Conservation (phyloP, 2,329 filamentous ascomycete species). For the Bertia moriformis region DNA sequence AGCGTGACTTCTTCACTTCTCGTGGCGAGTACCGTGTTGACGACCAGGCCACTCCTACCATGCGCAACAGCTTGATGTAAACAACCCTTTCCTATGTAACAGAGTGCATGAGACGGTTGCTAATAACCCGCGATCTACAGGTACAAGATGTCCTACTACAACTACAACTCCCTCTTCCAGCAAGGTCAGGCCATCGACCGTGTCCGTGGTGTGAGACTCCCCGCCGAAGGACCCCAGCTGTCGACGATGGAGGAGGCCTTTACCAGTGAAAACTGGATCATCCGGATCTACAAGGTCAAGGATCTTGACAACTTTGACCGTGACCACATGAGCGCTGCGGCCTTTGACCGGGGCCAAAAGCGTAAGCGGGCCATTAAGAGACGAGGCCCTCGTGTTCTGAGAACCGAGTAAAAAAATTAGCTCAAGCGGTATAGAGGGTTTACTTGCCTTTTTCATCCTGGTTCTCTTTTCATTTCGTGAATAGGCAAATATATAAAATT, state of each 20-base stretch:
- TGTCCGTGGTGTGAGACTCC: slow-evolving; percentile 68
- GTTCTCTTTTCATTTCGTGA: no score
- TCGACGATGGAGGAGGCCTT: slow-evolving; percentile 91
- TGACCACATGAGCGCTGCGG: slow-evolving; percentile 57
- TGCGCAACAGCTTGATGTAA: slow-evolving; percentile 99
- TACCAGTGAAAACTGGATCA: slow-evolving; percentile 99
- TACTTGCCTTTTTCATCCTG: no score
- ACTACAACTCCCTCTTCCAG: slow-evolving; percentile 84
- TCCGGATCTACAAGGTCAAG: slow-evolving; percentile 99
- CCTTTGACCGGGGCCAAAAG: slow-evolving; percentile 69
- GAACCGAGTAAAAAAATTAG: slow-evolving; percentile 47
- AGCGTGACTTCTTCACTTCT: slow-evolving; percentile 86
- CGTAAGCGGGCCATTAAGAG: slow-evolving; percentile 67
- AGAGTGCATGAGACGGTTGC: no score
- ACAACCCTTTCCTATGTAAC: slow-evolving; percentile 15
- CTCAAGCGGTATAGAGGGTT: no score
- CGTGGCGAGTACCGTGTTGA: slow-evolving; percentile 93
- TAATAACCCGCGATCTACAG: slow-evolving; percentile 31
- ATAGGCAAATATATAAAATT: no score
- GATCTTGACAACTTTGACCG: slow-evolving; percentile 91
- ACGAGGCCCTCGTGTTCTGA: slow-evolving; percentile 55
- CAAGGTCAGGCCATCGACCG: slow-evolving; percentile 79
- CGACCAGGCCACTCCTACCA: slow-evolving; percentile 80
- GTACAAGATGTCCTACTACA: slow-evolving; percentile 99
- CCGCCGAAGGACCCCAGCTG: slow-evolving; percentile 71